Evolutionary conservation across 768 basidiomycete species (phyloP), one percentile per base, ranked within the genome.

Genomic region (Inosperma sp.): DNA sequence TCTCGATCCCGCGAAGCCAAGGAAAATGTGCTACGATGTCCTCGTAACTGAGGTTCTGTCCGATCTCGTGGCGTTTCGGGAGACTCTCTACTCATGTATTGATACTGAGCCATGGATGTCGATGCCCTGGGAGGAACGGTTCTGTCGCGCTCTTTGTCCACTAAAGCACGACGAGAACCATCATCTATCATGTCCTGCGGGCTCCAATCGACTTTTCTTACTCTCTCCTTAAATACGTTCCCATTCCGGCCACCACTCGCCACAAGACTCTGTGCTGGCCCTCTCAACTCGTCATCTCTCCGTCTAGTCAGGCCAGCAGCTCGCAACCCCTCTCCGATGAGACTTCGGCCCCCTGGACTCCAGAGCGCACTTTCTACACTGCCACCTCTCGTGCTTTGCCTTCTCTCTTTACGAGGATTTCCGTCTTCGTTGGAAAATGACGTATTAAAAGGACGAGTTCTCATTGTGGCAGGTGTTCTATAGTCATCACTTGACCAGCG

Each of bases 291-390:
- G 30, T 55, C 59, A 9, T 58, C 65, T 41, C 48, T 61, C 56
- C 58, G 66, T 62, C 74, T 60, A 25, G 73, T 75, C 49, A 89
- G 68, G 8, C 88, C 88, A 0, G 87, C 86, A 0, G 86, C 84
- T 41, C 83, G 74, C 51, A 90, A 60, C 13, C 81, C 81, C 63
- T 88, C 85, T 3, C 84, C 80, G 7, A 86, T 64, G 12, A 90
- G 64, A 57, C 77, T 82, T 51, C 85, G 67, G 9, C 79, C 64
- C 12, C 67, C 70, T 30, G 62, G 63, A 53, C 65, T 74, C 22
- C 68, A 69, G 6, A 85, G 62, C 7, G 81, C 72, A 60, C 79
- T 86, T 67, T 89, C 88, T 3, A 81, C 83, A 61, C 84, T 88
- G 4, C 87, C 87, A 0, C 77, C 78, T 29, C 87, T 71, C 13